Conservation (phyloP, 2,329 filamentous ascomycete species). For the Epichloe glyceriae region DNA sequence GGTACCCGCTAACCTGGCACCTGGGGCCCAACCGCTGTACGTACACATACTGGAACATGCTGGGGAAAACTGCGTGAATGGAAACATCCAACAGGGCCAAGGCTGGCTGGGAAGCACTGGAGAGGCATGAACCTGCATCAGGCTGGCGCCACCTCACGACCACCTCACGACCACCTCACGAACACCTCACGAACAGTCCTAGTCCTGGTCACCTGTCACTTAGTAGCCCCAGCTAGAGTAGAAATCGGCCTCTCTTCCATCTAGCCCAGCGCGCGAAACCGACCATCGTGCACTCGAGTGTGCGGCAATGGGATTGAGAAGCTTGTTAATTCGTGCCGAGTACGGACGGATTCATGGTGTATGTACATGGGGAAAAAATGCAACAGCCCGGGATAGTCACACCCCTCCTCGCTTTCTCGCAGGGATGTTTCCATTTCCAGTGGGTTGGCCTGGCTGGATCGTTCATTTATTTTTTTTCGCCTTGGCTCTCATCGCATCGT, state of each 20-base stretch:
- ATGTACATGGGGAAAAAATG: neutral
- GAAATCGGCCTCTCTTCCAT: neutral
- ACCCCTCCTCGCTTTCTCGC: neutral
- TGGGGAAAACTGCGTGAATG: neutral
- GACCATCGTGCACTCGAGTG: neutral
- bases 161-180: too few relatives aligned
- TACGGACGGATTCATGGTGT: neutral
- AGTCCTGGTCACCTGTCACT: neutral
- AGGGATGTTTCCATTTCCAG: neutral
- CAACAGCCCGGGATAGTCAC: neutral
- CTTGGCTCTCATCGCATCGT: constrained; percentile 3
- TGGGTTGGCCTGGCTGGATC: neutral
- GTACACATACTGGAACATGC: too few relatives aligned
- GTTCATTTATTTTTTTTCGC: constrained; percentile 1
- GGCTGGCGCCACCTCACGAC: neutral
- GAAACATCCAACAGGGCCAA: too few relatives aligned
- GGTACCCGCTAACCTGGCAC: too few relatives aligned
- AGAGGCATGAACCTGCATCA: neutral
- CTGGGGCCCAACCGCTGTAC: too few relatives aligned
- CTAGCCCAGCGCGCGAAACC: too few relatives aligned
- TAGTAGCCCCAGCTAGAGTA: neutral
- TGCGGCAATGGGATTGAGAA: neutral
- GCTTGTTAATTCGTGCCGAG: neutral
- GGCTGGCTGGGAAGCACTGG: too few relatives aligned
- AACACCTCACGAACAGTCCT: neutral